A percentile compares a stretch with the other conserved stretches of the same genome.
Evolutionary conservation across 768 basidiomycete species (phyloP).

Genomic region (Lyophyllum semitale): DNA sequence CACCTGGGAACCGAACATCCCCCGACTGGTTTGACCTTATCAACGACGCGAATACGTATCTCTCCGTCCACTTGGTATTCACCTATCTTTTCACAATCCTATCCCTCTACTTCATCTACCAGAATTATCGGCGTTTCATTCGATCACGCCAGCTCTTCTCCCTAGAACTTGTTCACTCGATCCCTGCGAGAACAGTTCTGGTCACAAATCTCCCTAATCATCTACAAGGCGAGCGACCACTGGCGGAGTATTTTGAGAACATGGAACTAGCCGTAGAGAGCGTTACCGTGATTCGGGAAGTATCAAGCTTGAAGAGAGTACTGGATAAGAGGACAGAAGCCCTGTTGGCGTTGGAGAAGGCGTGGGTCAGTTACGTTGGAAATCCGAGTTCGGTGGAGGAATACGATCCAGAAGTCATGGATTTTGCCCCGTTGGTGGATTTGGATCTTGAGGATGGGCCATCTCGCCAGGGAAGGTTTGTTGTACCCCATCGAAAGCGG

Average conservation of each 20-base stretch:
- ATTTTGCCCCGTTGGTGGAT: conserved; percentile 48
- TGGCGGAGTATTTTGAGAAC: conserved; percentile 93
- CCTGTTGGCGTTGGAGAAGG: conserved; percentile 74
- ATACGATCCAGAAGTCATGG: conserved; percentile 73
- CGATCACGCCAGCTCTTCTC: conserved; percentile 92
- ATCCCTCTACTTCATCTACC: conserved; percentile 82
- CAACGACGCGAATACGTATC: conserved; percentile 86
- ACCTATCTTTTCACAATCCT: conserved; percentile 92
- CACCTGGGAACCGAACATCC: conserved; percentile 34
- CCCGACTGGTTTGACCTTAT: conserved; percentile 86
- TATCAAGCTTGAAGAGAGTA: conserved; percentile 68
- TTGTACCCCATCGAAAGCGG: conserved; percentile 72
- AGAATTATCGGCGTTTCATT: conserved; percentile 87
- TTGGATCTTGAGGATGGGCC: conserved; percentile 55
- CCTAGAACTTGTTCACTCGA: conserved; percentile 91
- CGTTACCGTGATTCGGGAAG: conserved; percentile 85
- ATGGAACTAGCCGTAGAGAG: conserved; percentile 90
- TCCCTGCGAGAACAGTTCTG: conserved; percentile 91
- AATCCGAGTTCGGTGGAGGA: conserved; percentile 88
- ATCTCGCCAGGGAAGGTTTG: conserved; percentile 49
- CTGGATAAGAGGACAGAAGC: conserved; percentile 83
- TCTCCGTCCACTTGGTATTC: conserved; percentile 87
- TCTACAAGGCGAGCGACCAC: conserved; percentile 78
- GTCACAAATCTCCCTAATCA: conserved; percentile 84
- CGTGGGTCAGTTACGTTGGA: conserved; percentile 91